Base-by-base conservation (phyloP, 202 grass and related monocot species). In the Hordeum pubiflorum region DNA sequence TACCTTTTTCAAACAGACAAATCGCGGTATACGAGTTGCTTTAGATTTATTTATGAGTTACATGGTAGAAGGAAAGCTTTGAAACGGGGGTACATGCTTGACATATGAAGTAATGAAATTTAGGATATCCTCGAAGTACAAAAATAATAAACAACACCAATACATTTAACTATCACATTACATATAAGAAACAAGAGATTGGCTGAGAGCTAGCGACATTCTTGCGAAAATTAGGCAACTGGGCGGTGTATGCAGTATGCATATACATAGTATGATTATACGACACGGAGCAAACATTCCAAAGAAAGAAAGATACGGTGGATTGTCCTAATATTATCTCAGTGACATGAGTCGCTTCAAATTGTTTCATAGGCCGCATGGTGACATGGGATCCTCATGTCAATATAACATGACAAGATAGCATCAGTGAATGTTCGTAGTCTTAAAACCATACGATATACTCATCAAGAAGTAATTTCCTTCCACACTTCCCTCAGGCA, bases 391-490 rank as follows among this genome's bases (percentile, higher is more conserved):
- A 31, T 43, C 44, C 26, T 59, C 44, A 36, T 55, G 52, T 9
- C 55, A 23, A 74, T 60, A 9, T 48, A 17, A 75, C 14, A 69
- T 69, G 48, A 73, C 46, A 9, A 66, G 29, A 68, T 69, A 58
- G 58, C 65, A 73, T 79, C 46, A 67, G 26, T n/a, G 62, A 74
- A 77, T 58, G 21, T 39, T 68, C 15, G 43, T 44, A 44, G 57
- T 59, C 10, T 59, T 24, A 64, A 27, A 44, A 77, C 6, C 21
- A 69, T 11, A 1, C 55, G 52, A 50, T 14, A n/a, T 22, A 77
- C 62, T 71, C 26, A 77, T 71, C 15, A 46, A n/a, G 13, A 81
- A 77, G 31, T 59, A 27, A 64, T 58, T 64, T 89, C 36, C 27
- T 81, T 64, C 23, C 21, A 33, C 34, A 75, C 43, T 81, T 72